Base-by-base conservation (phyloP, 768 basidiomycete species). In the Leucosporidium yakuticum region DNA sequence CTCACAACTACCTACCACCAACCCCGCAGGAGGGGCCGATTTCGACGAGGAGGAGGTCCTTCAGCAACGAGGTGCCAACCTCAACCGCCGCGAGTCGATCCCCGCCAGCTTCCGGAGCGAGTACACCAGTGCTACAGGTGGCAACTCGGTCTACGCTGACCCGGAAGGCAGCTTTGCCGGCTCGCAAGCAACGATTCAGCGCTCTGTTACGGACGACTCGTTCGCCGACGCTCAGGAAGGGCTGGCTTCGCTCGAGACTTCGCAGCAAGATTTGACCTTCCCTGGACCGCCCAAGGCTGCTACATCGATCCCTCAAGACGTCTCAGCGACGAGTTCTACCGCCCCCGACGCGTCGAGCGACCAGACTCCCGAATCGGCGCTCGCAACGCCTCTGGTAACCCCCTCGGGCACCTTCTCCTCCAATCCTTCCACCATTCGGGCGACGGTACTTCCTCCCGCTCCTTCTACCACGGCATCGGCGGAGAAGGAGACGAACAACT, bases 91-190 rank as follows among this genome's bases (percentile, higher is more conserved):
- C 36, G 57, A 58, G 11, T 58, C 57, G 32, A 11, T 25, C 57
- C 36, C 57, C 31, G 34, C 23, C 11, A 36, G 34, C 31, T 36
- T 58, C 14, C 17, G 31, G 23, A 58, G 57, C 57, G 57, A 58
- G 34, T 39, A 36, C 34, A 58, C 57, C 14, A 39, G 57, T 36
- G 57, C 31, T 9, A 58, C 57, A 1, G 36, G 57, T n/a, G 32
- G 55, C 12, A 31, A 56, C 31, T 56, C 55, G 31, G 23, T 58
- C 57, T 58, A 58, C 57, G 57, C 57, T 9, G 57, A 58, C 32
- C 34, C 55, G 1, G 31, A 34, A 12, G 57, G 32, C 23, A 58
- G 57, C 36, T 34, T 36, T 20, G 32, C 32, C n/a, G 57, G 57
- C 8, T 17, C 25, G 12, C 57, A 58, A 17, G 32, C 57, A 4